Conservation (phyloP, 495 filamentous ascomycete genomes). For the Aspergillus avenaceus region DNA sequence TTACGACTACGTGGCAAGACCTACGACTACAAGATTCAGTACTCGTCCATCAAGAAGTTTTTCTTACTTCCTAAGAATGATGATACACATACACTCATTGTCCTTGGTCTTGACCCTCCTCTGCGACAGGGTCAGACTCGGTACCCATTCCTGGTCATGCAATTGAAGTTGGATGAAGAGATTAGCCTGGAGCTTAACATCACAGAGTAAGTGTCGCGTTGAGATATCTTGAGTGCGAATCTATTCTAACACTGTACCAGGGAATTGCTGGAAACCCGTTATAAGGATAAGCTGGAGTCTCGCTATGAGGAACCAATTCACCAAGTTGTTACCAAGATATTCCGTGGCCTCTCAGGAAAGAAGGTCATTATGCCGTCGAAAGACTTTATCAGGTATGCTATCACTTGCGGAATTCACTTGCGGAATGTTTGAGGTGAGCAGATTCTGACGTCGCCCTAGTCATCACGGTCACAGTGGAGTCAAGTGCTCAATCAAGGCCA, state of each 20-base stretch:
- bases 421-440: too few species aligned
- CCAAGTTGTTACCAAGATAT: slow-evolving; percentile 87
- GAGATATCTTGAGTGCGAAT: not conserved
- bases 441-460: slow-evolving; percentile 31
- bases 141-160: slow-evolving; percentile 99
- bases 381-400: slow-evolving; percentile 69
- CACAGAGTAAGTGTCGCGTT: slow-evolving; percentile 63
- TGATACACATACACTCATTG: slow-evolving; percentile 90
- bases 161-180: slow-evolving; percentile 97
- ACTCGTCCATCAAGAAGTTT: slow-evolving; percentile 96
- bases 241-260: slow-evolving; percentile 25
- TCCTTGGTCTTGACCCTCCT: slow-evolving; percentile 91
- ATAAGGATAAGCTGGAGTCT: slow-evolving; percentile 79
- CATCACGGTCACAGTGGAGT: slow-evolving; percentile 93
- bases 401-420: too few species aligned
- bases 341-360: slow-evolving; percentile 89
- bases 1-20: slow-evolving; percentile 98
- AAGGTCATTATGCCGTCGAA: slow-evolving; percentile 90
- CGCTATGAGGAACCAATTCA: slow-evolving; percentile 91
- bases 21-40: slow-evolving; percentile 99
- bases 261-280: slow-evolving; percentile 69
- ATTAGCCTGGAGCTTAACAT: slow-evolving; percentile 96
- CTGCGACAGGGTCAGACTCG: slow-evolving; percentile 96
- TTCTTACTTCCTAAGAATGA: slow-evolving; percentile 97
- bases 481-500: slow-evolving; percentile 99